phyloP scores from a whole-genome alignment of 164 flowering plant genomes.

The Dillenia suffruticosa region DNA sequence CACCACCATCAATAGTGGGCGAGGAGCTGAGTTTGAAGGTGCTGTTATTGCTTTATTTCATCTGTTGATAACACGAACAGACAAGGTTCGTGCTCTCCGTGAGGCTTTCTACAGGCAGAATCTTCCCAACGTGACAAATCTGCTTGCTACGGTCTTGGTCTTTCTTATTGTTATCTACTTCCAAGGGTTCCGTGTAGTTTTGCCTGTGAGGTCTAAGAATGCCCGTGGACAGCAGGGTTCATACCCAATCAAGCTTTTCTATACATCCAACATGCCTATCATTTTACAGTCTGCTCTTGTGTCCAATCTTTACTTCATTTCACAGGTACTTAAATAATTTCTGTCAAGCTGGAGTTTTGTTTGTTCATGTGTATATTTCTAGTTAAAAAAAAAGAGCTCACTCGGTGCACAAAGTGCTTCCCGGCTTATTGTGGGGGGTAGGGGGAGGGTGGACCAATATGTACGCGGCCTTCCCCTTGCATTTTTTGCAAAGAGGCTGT shows the following conservation, averaged over 20 bases:
- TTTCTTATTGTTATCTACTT: slow-evolving; percentile 64
- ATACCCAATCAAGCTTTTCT: slow-evolving; percentile 72
- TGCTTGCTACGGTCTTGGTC: slow-evolving; percentile 58
- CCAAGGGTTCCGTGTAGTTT: slow-evolving; percentile 76
- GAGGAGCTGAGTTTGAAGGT: slow-evolving; percentile 77
- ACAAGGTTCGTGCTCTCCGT: slow-evolving; percentile 63
- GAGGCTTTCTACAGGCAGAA: slow-evolving; percentile 74
- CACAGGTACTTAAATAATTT: slow-evolving; percentile 44
- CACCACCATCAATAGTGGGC: slow-evolving; percentile 59
- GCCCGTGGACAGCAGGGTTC: slow-evolving; percentile 88
- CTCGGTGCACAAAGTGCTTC: too few relatives aligned
- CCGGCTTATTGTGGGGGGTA: too few relatives aligned
- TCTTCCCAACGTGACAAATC: slow-evolving; percentile 65
- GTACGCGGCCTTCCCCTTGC: too few relatives aligned
- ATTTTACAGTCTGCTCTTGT: slow-evolving; percentile 82
- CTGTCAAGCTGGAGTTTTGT: background rate
- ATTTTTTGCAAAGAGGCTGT: too few relatives aligned
- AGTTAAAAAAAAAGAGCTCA: too few relatives aligned
- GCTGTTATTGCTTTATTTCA: slow-evolving; percentile 68
- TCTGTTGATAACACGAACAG: slow-evolving; percentile 53
- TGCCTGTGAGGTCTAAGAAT: slow-evolving; percentile 72
- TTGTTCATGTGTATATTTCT: background rate
- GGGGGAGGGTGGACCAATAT: too few relatives aligned
- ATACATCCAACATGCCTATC: slow-evolving; percentile 85
- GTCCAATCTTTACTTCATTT: slow-evolving; percentile 69